Evolutionary conservation across 2,329 filamentous ascomycete genomes (phyloP), one percentile per base, ranked within the genome.

Genomic region (Aspergillus persii): DNA sequence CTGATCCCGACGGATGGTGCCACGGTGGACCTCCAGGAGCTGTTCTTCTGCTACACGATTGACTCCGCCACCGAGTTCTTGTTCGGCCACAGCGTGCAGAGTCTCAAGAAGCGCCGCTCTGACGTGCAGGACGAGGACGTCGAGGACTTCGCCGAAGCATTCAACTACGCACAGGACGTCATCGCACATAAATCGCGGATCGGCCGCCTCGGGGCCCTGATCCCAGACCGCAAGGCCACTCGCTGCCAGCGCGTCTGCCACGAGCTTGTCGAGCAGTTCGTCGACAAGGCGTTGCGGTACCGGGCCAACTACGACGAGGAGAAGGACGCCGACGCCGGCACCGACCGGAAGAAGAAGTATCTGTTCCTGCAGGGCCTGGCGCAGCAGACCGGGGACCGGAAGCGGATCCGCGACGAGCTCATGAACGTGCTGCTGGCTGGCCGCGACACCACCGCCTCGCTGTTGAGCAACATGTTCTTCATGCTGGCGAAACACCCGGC

Each of bases 31-130:
- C 53, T 73, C 4, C 64, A 68, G 30, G 59, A 64, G 0, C 41
- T 72, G 8, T 72, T 72, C 55, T 66, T 70, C 50, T 55, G 58
- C 26, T 68, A 65, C 57, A 92, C 91, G 0, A 81, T 96, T 18
- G 92, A 96, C 74, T 87, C 89, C 4, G 86, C 90, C 2, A 96
- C 92, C 0, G 90, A 95, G 66, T 96, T 96, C 71, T 77, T 96
- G 18, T 83, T 96, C 2, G 92, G 92, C 7, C 66, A 79, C 46
- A 71, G 71, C 31, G 85, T 85, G 2, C 51, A 84, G 83, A 4
- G 80, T 81, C 53, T 84, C 85, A 49, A 58, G 44, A 65, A 68
- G 49, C 61, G 59, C 0, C 52, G 53, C 1, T 68, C 71, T n/a
- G 67, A 65, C 15, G 53, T 58, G 12, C 61, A 62, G 4, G 26